Evolutionary conservation across 2,329 filamentous ascomycete species (phyloP).

Genomic region (Alternaria incomplexa): DNA sequence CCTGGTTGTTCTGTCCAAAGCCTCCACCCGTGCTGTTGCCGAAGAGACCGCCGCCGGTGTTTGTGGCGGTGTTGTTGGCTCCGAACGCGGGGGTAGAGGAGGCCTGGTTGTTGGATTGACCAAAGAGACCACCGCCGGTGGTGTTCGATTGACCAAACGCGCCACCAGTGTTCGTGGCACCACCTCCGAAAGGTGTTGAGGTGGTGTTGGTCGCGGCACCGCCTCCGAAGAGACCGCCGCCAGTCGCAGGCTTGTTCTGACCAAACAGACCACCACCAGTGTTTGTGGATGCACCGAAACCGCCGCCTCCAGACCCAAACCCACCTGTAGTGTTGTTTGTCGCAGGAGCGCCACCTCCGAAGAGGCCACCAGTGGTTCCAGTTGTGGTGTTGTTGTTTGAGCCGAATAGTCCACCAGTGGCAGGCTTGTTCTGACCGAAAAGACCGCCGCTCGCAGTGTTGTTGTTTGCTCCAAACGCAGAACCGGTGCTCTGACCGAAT

Average conservation of each 20-base stretch:
- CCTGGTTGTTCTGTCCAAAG: constrained; percentile 43
- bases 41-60: constrained; percentile 37
- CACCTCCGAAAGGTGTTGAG: constrained; percentile 35
- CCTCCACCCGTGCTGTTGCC: constrained; percentile 31
- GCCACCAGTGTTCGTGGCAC: constrained; percentile 28
- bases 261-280: constrained; percentile 58
- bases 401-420: constrained; percentile 49
- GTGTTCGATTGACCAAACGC: constrained; percentile 37
- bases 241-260: constrained; percentile 42
- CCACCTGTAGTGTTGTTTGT: constrained; percentile 32
- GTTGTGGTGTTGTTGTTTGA: constrained; percentile 35
- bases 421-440: constrained; percentile 45
- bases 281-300: constrained; percentile 39
- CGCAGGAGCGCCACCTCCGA: constrained; percentile 38
- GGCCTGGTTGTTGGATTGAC: constrained; percentile 35
- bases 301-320: constrained; percentile 39
- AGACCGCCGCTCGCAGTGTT: constrained; percentile 40
- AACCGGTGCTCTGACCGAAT: constrained; percentile 44
- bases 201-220: constrained; percentile 33
- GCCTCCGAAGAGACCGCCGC: constrained; percentile 43
- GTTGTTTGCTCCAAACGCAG: constrained; percentile 34
- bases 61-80: constrained; percentile 30
- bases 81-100: constrained; percentile 38
- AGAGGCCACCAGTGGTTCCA: constrained; percentile 41
- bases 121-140: constrained; percentile 45